These are phyloP conservation scores for Pleurotus tuber-regium DNA, from an alignment of 768 basidiomycete genomes.

Conservation along the genomic window DNA sequence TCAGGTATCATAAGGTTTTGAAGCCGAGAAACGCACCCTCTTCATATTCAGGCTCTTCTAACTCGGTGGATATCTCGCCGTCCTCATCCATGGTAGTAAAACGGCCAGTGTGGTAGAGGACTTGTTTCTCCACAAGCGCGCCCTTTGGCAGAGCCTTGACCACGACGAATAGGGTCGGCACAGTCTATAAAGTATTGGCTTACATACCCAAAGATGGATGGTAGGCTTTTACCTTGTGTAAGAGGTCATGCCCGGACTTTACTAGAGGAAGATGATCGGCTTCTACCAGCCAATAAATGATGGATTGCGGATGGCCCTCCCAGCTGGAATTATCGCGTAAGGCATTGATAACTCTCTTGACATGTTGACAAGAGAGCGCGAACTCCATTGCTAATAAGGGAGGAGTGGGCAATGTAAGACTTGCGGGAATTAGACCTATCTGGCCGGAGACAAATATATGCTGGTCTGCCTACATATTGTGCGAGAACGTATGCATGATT, in stretches of 20 bases:
- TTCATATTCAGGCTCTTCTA: slow-evolving; percentile 33
- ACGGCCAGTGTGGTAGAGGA: slow-evolving; percentile 66
- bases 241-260: slow-evolving; percentile 33
- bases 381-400: slow-evolving; percentile 59
- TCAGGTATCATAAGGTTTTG: background rate
- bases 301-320: slow-evolving; percentile 59
- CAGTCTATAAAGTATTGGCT: background rate
- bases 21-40: slow-evolving; percentile 32
- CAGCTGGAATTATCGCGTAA: slow-evolving; percentile 57
- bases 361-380: slow-evolving; percentile 80
- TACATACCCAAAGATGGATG: background rate
- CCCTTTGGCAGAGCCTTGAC: slow-evolving; percentile 68
- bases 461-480: slow-evolving; percentile 55
- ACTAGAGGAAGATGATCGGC: slow-evolving; percentile 35
- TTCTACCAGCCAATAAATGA: slow-evolving; percentile 72
- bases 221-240: slow-evolving; percentile 18
- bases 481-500: background rate
- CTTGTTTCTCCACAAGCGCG: slow-evolving; percentile 76
- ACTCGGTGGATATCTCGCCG: slow-evolving; percentile 39
- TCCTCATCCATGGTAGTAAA: slow-evolving; percentile 45
- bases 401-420: slow-evolving; percentile 63
- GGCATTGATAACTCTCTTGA: slow-evolving; percentile 60
- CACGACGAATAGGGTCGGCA: slow-evolving; percentile 54
- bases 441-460: slow-evolving; percentile 92
- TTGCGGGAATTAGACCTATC: slow-evolving; percentile 84